These are phyloP conservation scores for Scytalidium lignicola DNA, from an alignment of 2,329 filamentous ascomycete species.

Conservation along the genomic window DNA sequence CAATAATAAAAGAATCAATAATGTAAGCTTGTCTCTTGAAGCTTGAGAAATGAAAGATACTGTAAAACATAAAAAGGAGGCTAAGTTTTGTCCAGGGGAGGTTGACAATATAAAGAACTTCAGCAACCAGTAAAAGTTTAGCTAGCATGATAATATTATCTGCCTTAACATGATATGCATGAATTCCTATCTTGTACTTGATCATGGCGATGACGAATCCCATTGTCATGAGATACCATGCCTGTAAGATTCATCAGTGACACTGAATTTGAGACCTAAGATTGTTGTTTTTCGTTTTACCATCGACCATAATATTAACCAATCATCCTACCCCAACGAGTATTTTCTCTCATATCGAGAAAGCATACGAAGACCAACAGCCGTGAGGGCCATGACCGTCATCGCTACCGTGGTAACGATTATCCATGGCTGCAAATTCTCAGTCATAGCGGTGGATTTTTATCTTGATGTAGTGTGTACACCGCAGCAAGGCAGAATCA, in stretches of 20 bases:
- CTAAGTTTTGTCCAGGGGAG: slow-evolving; percentile 45
- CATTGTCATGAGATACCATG: slow-evolving; percentile 38
- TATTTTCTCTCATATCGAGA: slow-evolving; percentile 38
- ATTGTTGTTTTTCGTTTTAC: slow-evolving; percentile 28
- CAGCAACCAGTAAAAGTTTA: slow-evolving; percentile 42
- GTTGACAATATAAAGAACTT: slow-evolving; percentile 43
- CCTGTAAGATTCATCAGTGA: slow-evolving; percentile 17
- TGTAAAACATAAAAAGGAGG: slow-evolving; percentile 47
- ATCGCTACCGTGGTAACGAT: slow-evolving; percentile 35
- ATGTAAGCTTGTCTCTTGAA: slow-evolving; percentile 37
- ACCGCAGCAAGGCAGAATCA: no score
- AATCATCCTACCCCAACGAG: slow-evolving; percentile 46
- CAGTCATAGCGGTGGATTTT: slow-evolving; percentile 17
- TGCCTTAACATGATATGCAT: slow-evolving; percentile 34
- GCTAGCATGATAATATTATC: slow-evolving; percentile 37
- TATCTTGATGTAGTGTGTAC: no score
- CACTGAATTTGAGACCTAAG: not conserved
- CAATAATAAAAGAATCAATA: slow-evolving; percentile 38
- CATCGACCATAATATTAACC: slow-evolving; percentile 43
- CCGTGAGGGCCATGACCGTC: slow-evolving; percentile 34
- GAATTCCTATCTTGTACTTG: slow-evolving; percentile 40
- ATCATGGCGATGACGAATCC: slow-evolving; percentile 46
- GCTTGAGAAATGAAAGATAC: slow-evolving; percentile 42
- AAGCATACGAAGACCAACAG: slow-evolving; percentile 35
- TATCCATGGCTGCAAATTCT: slow-evolving; percentile 38